Conservation (phyloP, 169 alveolate species). For the Eimeria praecox region DNA sequence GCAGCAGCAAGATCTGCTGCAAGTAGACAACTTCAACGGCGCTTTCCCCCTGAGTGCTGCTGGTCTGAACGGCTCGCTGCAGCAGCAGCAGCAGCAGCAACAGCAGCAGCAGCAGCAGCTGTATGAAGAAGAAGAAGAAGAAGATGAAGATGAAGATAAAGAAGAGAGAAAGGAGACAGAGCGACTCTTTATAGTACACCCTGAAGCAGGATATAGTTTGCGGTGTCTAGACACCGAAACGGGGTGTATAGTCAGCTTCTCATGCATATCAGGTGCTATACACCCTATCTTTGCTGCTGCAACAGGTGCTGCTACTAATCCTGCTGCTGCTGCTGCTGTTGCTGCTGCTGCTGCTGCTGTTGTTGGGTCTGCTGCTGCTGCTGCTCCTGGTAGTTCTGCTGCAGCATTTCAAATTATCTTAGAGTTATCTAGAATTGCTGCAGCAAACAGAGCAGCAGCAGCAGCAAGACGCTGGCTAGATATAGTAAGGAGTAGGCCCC, state of each 20-base stretch:
- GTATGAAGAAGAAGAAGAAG: not conserved
- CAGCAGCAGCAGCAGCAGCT: constrained; percentile 43
- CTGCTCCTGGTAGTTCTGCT: not conserved
- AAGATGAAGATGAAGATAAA: not conserved
- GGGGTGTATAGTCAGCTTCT: not conserved
- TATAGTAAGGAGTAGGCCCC: not conserved
- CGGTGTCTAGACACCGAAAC: not conserved
- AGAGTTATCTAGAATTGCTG: constrained; percentile 3
- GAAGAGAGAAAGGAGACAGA: not conserved
- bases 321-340: constrained; percentile 5
- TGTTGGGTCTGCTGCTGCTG: not conserved
- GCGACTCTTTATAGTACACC: not conserved
- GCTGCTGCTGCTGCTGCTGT: not conserved
- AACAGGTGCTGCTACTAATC: not conserved
- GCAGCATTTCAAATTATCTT: not conserved
- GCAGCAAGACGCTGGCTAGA: not conserved
- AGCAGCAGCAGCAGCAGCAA: constrained; percentile 30
- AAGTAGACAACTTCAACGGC: not conserved
- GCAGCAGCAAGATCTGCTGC: not conserved
- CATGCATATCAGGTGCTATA: no score
- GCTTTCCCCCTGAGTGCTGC: no score
- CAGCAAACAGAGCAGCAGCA: constrained; percentile 42
- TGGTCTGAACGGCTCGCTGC: no score
- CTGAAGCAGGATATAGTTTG: not conserved
- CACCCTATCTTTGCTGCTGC: not conserved